Conservation (phyloP, 345 rosid species). For the Dipteronia dyeriana region DNA sequence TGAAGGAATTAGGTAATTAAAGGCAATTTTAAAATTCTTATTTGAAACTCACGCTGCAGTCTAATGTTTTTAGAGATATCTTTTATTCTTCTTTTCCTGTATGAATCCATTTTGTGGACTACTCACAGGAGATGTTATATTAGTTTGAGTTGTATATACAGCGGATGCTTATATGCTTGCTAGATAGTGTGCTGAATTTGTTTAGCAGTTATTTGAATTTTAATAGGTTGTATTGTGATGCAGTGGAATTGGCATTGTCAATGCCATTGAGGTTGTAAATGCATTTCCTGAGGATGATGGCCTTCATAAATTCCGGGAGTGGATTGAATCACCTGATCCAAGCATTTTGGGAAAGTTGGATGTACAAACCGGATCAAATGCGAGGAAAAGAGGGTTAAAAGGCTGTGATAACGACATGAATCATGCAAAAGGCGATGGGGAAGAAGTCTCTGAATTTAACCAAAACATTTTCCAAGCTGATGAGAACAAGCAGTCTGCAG, state of each 20-base stretch:
- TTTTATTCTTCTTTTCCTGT: background rate
- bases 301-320: constrained; percentile 79
- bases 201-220: constrained; percentile 20
- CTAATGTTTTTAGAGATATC: background rate
- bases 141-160: background rate
- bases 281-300: constrained; percentile 97
- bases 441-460: constrained; percentile 32
- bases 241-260: constrained; percentile 98
- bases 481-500: constrained; percentile 31
- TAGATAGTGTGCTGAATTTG: constrained; percentile 12
- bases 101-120: background rate
- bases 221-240: constrained; percentile 29
- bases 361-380: constrained; percentile 36
- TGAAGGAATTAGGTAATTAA: constrained; percentile 84
- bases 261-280: constrained; percentile 91
- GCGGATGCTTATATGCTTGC: constrained; percentile 8
- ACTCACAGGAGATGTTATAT: background rate
- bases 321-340: constrained; percentile 99
- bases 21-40: constrained; percentile 6
- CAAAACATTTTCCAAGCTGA: constrained; percentile 32
- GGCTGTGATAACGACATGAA: constrained; percentile 29
- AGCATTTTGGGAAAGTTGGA: constrained; percentile 66
- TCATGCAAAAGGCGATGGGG: constrained; percentile 14
- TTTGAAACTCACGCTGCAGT: constrained; percentile 6
- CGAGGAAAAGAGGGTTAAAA: constrained; percentile 48